Percentiles rank a stretch among this genome's conserved stretches.
Evolutionary conservation across 306 rosid species (phyloP).

Genomic region (Dicorynia guianensis): DNA sequence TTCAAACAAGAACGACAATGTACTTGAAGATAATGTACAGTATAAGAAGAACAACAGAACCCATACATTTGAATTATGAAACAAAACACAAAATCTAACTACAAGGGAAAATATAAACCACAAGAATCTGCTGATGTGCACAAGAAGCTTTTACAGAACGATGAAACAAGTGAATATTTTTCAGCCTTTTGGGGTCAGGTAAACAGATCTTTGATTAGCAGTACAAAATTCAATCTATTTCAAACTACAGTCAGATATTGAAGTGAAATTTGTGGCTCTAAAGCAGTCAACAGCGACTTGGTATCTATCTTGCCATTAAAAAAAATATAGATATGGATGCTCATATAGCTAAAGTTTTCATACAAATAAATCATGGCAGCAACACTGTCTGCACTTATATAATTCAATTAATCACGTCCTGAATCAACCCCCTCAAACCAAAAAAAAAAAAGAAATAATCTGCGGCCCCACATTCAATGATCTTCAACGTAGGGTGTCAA

Average conservation of each 20-base stretch:
- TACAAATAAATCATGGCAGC: constrained; percentile 6
- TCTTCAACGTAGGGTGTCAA: constrained; percentile 14
- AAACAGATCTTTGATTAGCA: constrained; percentile 13
- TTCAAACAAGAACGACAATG: too few species aligned
- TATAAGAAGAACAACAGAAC: too few species aligned
- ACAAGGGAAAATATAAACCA: neutral
- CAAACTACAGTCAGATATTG: constrained; percentile 7
- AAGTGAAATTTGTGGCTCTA: constrained; percentile 4
- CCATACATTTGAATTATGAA: too few species aligned
- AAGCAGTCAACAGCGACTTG: constrained; percentile 34
- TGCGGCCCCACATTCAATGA: constrained; percentile 26
- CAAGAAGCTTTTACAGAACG: neutral
- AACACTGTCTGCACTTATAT: neutral
- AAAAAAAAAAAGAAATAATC: constrained; percentile 7
- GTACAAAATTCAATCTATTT: neutral
- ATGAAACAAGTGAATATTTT: neutral
- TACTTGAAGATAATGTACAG: too few species aligned
- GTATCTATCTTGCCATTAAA: constrained; percentile 5
- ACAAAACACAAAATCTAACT: neutral
- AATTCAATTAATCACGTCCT: constrained; percentile 18
- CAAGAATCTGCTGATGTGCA: neutral
- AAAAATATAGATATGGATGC: constrained; percentile 4
- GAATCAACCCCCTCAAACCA: neutral
- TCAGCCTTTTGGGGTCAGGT: too few species aligned
- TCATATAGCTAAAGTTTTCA: neutral